A percentile compares a stretch with the other conserved stretches of the same genome.
Evolutionary conservation across 192 early-diverging fungal species (phyloP).

Genomic region (Backusella liffmaniae): DNA sequence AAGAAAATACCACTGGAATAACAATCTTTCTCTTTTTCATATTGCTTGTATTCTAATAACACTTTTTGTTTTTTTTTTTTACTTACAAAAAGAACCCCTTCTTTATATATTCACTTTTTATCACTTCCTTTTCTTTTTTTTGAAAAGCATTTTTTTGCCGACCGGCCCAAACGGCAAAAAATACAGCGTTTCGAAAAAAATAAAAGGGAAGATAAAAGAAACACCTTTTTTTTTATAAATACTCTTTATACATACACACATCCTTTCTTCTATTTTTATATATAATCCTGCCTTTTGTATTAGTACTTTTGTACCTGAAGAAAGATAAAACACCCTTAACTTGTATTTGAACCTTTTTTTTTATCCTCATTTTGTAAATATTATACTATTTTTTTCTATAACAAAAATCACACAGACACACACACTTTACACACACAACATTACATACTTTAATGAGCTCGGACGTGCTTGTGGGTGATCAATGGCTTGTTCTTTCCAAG

Average conservation of each 20-base stretch:
- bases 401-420: neutral
- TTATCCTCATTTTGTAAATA: neutral
- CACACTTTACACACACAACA: neutral
- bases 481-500: conserved; percentile 52
- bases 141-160: neutral
- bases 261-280: neutral
- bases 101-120: neutral
- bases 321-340: neutral
- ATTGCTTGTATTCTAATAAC: neutral
- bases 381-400: neutral
- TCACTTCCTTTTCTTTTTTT: neutral
- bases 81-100: neutral
- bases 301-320: neutral
- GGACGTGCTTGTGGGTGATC: conserved; percentile 46
- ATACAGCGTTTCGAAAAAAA: neutral
- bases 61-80: neutral
- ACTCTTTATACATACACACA: conserved; percentile 2
- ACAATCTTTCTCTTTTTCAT: neutral
- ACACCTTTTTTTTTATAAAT: neutral
- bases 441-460: neutral
- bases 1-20: neutral
- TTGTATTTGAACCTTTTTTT: neutral
- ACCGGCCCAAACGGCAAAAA: neutral
- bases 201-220: neutral
- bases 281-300: neutral